Evolutionary conservation across 441 rosid species (phyloP).

Genomic region (Populus hybrid): DNA sequence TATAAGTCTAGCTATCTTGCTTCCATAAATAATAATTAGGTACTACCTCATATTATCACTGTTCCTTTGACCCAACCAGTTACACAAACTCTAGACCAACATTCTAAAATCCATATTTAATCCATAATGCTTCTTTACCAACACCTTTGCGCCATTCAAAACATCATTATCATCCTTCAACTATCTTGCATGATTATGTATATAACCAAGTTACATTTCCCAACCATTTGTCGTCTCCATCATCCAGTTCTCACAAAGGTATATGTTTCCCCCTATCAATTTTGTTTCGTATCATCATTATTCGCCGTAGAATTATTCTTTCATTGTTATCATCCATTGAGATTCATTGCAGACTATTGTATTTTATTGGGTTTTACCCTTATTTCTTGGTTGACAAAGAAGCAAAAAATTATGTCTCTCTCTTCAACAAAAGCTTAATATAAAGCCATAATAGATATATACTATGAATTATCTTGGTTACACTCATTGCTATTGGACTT

Average conservation of each 20-base stretch:
- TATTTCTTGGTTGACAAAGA: background rate
- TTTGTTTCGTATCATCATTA: background rate
- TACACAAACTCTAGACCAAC: background rate
- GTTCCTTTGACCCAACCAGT: background rate
- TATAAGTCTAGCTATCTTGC: background rate
- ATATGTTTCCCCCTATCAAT: background rate
- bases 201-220: background rate
- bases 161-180: no score
- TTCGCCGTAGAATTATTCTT: background rate
- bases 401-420: background rate
- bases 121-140: no score
- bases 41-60: background rate
- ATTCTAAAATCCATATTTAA: no score
- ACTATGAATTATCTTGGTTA: no score
- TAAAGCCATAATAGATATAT: background rate
- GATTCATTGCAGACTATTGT: background rate
- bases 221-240: background rate
- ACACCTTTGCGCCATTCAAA: no score
- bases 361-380: background rate
- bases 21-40: background rate
- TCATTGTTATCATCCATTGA: no score
- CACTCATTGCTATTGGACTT: background rate
- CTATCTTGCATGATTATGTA: background rate
- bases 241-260: background rate
- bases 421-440: background rate